Conservation (phyloP, 345 rosid species). For the Jatropha curcas region DNA sequence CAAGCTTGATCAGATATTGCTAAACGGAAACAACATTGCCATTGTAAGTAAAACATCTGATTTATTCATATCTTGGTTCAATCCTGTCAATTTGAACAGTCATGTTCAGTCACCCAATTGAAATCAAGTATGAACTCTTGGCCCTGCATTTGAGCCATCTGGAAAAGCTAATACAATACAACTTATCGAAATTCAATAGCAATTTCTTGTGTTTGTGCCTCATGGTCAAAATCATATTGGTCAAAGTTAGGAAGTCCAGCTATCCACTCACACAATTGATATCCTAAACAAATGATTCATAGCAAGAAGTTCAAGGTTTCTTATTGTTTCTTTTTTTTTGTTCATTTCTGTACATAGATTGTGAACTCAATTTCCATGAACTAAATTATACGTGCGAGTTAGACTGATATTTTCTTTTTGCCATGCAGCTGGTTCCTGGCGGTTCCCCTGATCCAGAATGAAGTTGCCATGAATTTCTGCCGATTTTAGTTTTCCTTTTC, state of each 20-base stretch:
- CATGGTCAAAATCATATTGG: not conserved
- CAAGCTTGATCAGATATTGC: slow-evolving; percentile 94
- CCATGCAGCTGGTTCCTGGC: slow-evolving; percentile 90
- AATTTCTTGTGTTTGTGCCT: not conserved
- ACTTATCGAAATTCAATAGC: not conserved
- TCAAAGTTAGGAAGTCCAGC: not conserved
- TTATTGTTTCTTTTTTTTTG: no score
- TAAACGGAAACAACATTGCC: slow-evolving; percentile 97
- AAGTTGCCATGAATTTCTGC: not conserved
- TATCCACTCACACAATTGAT: no score
- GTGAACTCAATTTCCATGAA: not conserved
- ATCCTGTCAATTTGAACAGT: no score
- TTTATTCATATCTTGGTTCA: no score
- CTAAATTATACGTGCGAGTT: not conserved
- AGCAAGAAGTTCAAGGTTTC: no score
- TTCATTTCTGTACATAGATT: no score
- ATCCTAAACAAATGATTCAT: not conserved
- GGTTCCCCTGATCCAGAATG: slow-evolving; percentile 54
- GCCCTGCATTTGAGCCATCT: not conserved
- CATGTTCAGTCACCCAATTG: no score
- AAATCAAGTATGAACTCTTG: not conserved
- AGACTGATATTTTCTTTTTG: slow-evolving; percentile 20
- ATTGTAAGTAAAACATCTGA: slow-evolving; percentile 53
- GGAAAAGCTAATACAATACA: not conserved
- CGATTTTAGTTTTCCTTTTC: not conserved